Conservation (phyloP, 768 basidiomycete genomes). For the Pisolithus sp. region DNA sequence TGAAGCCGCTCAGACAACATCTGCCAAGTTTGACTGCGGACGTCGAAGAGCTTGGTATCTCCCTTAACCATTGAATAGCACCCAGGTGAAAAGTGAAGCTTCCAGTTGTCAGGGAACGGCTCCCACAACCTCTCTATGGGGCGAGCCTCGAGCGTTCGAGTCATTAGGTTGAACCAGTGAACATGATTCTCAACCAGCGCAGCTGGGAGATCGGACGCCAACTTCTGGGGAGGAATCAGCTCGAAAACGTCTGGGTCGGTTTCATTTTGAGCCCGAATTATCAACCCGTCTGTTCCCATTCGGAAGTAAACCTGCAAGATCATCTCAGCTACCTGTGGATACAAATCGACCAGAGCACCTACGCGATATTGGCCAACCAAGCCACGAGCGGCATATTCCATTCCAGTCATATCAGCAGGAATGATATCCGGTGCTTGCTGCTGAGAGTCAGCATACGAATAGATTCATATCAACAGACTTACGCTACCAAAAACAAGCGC, state of each 20-base stretch:
- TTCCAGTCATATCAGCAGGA: slow-evolving; percentile 20
- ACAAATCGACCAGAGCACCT: not conserved
- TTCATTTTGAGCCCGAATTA: slow-evolving; percentile 12
- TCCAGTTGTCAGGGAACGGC: slow-evolving; percentile 22
- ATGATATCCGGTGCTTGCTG: slow-evolving; percentile 18
- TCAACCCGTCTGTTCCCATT: slow-evolving; percentile 10
- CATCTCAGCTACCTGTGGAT: not conserved
- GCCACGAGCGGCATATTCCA: slow-evolving; percentile 20
- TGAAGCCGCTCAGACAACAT: slow-evolving; percentile 10
- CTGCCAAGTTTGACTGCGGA: not conserved
- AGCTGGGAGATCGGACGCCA: slow-evolving; percentile 22
- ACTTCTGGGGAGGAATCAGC: slow-evolving; percentile 19
- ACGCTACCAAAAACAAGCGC: slow-evolving; percentile 18
- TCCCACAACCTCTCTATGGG: slow-evolving; percentile 22
- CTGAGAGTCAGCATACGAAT: not conserved
- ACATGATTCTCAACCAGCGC: slow-evolving; percentile 16
- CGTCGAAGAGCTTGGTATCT: not conserved
- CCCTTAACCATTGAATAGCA: not conserved
- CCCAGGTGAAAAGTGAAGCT: not conserved
- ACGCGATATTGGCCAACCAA: slow-evolving; percentile 8
- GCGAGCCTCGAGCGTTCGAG: slow-evolving; percentile 21
- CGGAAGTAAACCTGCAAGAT: slow-evolving; percentile 21
- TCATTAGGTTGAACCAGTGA: slow-evolving; percentile 28
- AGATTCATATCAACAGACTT: not conserved
- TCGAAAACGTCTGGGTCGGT: slow-evolving; percentile 7